Evolutionary conservation across 2,329 filamentous ascomycete species (phyloP), one percentile per base, ranked within the genome.

Genomic region (Cyanodermella asteris): DNA sequence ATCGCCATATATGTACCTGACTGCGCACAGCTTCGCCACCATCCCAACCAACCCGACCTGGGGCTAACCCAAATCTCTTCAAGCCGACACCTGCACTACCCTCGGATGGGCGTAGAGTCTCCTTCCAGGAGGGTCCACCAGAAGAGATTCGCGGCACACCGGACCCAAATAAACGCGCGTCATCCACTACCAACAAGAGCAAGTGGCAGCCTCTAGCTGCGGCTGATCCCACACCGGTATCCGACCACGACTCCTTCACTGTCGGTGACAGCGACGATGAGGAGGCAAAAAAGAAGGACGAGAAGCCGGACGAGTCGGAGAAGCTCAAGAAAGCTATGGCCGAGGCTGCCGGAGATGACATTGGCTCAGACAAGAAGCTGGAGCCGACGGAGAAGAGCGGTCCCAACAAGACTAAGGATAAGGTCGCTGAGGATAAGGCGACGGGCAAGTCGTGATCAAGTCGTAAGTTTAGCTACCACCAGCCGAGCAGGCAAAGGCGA

Each of bases 181-280:
- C 55, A 23, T 40, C 45, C 4, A 37, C 40, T n/a, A 23, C 26
- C 5, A 56, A 59, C 23, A 50, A 54, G 35, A 93, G 82, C 62
- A 97, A 97, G 55, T 97, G 87, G 87, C 84, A 97, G 49, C 84
- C 87, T 7, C 55, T 97, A 38, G 80, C 82, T 8, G 63, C 72
- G 0, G 69, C 93, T 9, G 77, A 90, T 34, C 80, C 82, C 1
- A 72, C 66, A 34, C 82, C 84, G 9, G 74, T 91, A 32, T 61
- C 64, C 11, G 81, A 94, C 37, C 84, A 91, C 39, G 87, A 97
- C 42, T 87, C 87, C 0, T 97, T 97, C 52, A 93, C 81, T 41
- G 61, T 97, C 9, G 87, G 87, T 5, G 84, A 94, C 38, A 91
- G 80, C 41, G 84, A 94, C 37, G 82, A 91, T 36, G 87, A 97